These are phyloP conservation scores for Alternaria angustiovoidea DNA, from an alignment of 2,329 filamentous ascomycete genomes.

Conservation along the genomic window DNA sequence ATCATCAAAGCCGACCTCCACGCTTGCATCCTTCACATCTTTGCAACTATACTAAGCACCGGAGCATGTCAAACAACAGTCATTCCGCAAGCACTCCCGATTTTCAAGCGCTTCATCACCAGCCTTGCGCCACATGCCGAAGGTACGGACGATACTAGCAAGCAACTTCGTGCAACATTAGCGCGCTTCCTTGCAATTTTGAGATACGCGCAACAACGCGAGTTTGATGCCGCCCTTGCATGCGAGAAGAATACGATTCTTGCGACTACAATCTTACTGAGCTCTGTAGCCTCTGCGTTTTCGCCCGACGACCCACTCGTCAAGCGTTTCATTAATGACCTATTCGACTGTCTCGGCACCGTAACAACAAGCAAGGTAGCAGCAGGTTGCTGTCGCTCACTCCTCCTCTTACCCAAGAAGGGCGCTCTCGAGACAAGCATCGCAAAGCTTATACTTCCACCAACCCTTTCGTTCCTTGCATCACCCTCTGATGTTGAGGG, in stretches of 20 bases:
- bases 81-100: constrained; percentile 87
- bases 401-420: constrained; percentile 71
- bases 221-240: constrained; percentile 77
- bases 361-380: constrained; percentile 88
- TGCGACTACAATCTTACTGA: constrained; percentile 87
- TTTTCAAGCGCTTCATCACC: constrained; percentile 87
- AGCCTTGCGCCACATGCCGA: constrained; percentile 66
- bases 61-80: constrained; percentile 86
- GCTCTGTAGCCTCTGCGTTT: constrained; percentile 77
- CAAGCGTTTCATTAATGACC: constrained; percentile 76
- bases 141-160: constrained; percentile 62
- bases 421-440: constrained; percentile 64
- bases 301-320: constrained; percentile 78
- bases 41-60: constrained; percentile 89
- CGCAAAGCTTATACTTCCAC: constrained; percentile 75
- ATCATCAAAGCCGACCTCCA: constrained; percentile 97
- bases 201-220: constrained; percentile 76
- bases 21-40: constrained; percentile 96
- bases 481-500: constrained; percentile 72
- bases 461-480: constrained; percentile 77
- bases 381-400: constrained; percentile 85
- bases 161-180: constrained; percentile 82
- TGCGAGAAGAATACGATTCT: constrained; percentile 95
- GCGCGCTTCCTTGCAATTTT: constrained; percentile 84
- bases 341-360: constrained; percentile 83